Evolutionary conservation across 305 asterid genomes (phyloP).

Genomic region (Withania somnifera): DNA sequence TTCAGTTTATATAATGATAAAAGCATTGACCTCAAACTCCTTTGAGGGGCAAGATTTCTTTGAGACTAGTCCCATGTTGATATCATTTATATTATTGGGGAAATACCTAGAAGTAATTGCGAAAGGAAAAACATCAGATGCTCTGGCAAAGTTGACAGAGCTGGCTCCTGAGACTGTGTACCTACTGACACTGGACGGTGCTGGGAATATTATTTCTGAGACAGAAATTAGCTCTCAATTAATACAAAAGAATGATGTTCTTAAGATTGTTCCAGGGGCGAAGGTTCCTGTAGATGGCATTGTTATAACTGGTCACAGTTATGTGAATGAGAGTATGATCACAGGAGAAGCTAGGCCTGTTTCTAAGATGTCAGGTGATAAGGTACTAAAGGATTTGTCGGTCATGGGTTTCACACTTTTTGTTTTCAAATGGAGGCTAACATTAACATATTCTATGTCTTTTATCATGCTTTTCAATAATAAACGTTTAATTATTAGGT

Average conservation of each 20-base stretch:
- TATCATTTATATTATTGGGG: conserved; percentile 90
- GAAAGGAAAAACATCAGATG: conserved; percentile 90
- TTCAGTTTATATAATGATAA: conserved; percentile 65
- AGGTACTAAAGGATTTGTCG: conserved; percentile 40
- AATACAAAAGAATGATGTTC: conserved; percentile 68
- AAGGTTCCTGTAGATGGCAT: conserved; percentile 89
- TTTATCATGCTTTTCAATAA: background rate
- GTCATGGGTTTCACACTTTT: background rate
- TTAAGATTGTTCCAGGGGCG: conserved; percentile 87
- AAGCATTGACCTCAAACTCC: conserved; percentile 54
- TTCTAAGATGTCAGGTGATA: conserved; percentile 76
- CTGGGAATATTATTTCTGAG: conserved; percentile 67
- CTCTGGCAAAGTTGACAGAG: conserved; percentile 83
- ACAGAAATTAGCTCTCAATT: conserved; percentile 69
- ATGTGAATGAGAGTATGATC: conserved; percentile 94
- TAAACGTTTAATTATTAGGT: conserved; percentile 33
- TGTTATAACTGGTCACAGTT: conserved; percentile 81
- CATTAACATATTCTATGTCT: background rate
- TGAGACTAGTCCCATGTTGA: conserved; percentile 97
- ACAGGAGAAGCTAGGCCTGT: conserved; percentile 92
- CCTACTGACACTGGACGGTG: conserved; percentile 61
- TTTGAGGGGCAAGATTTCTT: conserved; percentile 93
- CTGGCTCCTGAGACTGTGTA: conserved; percentile 84
- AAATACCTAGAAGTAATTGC: conserved; percentile 92
- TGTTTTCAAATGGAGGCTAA: background rate